These are phyloP conservation scores for Backusella circina DNA, from an alignment of 192 early-diverging fungal genomes.

Conservation along the genomic window DNA sequence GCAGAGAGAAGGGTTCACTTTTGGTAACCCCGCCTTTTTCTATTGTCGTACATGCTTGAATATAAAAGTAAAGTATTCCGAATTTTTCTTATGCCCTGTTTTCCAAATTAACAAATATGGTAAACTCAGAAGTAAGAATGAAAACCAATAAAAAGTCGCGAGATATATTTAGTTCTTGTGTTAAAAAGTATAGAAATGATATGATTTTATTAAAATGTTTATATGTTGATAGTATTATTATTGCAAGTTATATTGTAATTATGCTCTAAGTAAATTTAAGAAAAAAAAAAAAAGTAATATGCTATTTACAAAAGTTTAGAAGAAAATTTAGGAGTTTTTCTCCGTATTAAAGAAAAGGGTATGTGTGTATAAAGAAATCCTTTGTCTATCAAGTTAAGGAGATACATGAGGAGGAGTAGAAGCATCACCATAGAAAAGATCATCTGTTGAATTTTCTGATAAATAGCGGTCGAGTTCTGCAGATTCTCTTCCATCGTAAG, in stretches of 20 bases:
- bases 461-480: slow-evolving; percentile 3
- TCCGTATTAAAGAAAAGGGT: not conserved
- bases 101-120: not conserved
- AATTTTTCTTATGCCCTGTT: not conserved
- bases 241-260: not conserved
- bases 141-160: not conserved
- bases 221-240: not conserved
- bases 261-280: not conserved
- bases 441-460: slow-evolving; percentile 9
- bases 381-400: not conserved
- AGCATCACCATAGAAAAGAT: not conserved
- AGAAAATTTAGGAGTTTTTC: not conserved
- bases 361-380: not conserved
- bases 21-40: slow-evolving; percentile 1
- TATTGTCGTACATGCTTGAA: not conserved
- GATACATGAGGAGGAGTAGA: slow-evolving; percentile 5
- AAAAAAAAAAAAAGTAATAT: not conserved
- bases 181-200: not conserved
- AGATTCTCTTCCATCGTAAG: slow-evolving; percentile 12
- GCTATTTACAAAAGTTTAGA: slow-evolving; percentile 4
- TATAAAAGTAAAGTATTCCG: not conserved
- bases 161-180: not conserved
- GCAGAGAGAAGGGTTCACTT: not conserved
- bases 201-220: not conserved
- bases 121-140: not conserved